Base-by-base conservation (phyloP, 176 grass and related monocot genomes). In the Oryza glaberrima region DNA sequence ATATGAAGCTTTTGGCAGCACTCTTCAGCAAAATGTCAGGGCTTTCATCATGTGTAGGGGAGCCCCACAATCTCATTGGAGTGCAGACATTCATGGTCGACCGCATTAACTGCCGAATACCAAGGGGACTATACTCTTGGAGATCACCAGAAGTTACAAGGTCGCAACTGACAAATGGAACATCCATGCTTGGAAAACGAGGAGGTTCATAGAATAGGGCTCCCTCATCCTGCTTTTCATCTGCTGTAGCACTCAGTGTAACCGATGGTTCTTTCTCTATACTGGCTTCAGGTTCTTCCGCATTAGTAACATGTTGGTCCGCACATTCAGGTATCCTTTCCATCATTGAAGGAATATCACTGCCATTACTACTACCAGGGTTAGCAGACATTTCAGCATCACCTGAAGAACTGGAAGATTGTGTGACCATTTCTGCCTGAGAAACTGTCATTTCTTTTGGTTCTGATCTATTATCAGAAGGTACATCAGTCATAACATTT, bases 131-230 rank as follows among this genome's bases (percentile, higher is more conserved):
- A 73, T 89, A 99, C 80, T 93, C 93, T 78, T 92, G 91, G 32
- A 89, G 81, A 86, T 98, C 93, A 61, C 87, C 80, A 80, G 96
- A 92, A 71, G 91, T 91, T 77, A 94, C 81, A 67, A 99, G 90
- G 75, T 99, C 96, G 0, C 96, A 99, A 83, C 93, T 96, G 83
- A 99, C 92, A 86, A 99, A 99, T 72, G 96, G 93, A 69, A 94
- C 90, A 45, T 98, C 96, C 75, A 89, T 87, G 87, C 88, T 83
- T 48, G 96, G 96, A 83, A 99, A 96, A 19, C 88, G 79, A 89
- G 93, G 96, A 66, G 93, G 91, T 77, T 95, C 94, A 46, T 99
- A 98, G 80, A 91, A 95, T 68, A 95, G 82, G 73, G 88, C 75
- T 54, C 83, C 86, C 75, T 79, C 69, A 56, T 86, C 86, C 81